A percentile compares a stretch with the other conserved stretches of the same genome.
Evolutionary conservation across 2,329 filamentous ascomycete species (phyloP).

Genomic region (Colletotrichum cuscutae): DNA sequence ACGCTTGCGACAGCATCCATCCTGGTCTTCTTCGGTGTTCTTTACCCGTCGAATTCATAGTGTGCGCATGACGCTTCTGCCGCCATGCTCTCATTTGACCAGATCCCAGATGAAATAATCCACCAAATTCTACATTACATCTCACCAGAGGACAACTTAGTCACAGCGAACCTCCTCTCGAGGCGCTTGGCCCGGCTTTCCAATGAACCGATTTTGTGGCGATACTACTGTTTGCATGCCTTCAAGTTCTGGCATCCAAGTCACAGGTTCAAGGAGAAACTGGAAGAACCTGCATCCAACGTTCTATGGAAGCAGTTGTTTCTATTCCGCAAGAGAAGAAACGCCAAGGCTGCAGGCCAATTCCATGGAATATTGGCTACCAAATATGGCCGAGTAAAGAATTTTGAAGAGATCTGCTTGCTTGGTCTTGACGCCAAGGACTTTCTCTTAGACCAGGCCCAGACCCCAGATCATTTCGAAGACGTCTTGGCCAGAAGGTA

Average conservation of each 20-base stretch:
- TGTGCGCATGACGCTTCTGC: background rate
- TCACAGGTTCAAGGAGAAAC: conserved; percentile 69
- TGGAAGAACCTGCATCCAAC: conserved; percentile 61
- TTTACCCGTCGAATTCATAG: background rate
- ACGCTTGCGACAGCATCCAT: conserved; percentile 3
- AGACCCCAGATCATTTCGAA: conserved; percentile 66
- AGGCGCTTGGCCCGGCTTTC: conserved; percentile 73
- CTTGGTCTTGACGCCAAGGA: conserved; percentile 92
- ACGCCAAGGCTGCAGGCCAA: conserved; percentile 60
- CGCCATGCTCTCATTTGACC: conserved; percentile 49
- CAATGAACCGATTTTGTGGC: conserved; percentile 83
- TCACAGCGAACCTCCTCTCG: conserved; percentile 63
- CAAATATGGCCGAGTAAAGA: conserved; percentile 75
- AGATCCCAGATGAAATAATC: conserved; percentile 86
- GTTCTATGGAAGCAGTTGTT: conserved; percentile 82
- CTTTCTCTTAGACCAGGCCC: conserved; percentile 75
- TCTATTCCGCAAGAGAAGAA: conserved; percentile 62
- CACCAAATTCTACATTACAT: conserved; percentile 77
- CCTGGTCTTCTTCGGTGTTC: background rate
- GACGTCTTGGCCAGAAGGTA: conserved; percentile 82
- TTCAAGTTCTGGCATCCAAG: conserved; percentile 81
- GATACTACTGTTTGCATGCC: conserved; percentile 72
- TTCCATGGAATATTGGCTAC: conserved; percentile 77
- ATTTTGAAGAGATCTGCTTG: conserved; percentile 76
- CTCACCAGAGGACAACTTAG: conserved; percentile 65